Evolutionary conservation across 2,329 filamentous ascomycete genomes (phyloP).

Genomic region (Aciculosporium take): DNA sequence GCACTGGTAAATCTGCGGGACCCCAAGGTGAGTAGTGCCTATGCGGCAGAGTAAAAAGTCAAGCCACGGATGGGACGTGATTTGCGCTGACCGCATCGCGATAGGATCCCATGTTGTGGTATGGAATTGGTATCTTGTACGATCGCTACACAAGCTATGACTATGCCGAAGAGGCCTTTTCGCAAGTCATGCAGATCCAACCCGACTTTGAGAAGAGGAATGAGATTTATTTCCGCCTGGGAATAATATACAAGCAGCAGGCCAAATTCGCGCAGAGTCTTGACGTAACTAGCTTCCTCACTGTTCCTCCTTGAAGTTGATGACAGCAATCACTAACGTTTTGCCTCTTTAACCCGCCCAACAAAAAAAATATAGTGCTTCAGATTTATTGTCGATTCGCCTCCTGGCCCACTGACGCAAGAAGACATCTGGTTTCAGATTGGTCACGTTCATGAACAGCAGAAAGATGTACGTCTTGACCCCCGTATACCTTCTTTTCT

Average conservation of each 20-base stretch:
- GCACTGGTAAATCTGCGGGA: slow-evolving; percentile 85
- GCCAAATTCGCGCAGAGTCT: slow-evolving; percentile 85
- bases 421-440: slow-evolving; percentile 99
- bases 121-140: slow-evolving; percentile 94
- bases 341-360: too few species aligned
- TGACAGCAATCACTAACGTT: background rate
- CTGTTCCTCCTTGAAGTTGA: background rate
- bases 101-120: slow-evolving; percentile 94
- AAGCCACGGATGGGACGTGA: background rate
- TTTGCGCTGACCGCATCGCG: background rate
- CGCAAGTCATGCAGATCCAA: slow-evolving; percentile 97
- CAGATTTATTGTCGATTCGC: slow-evolving; percentile 90
- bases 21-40: slow-evolving; percentile 57
- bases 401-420: slow-evolving; percentile 81
- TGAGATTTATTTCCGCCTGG: slow-evolving; percentile 94
- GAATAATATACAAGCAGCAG: slow-evolving; percentile 99
- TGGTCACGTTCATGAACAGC: slow-evolving; percentile 94
- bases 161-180: slow-evolving; percentile 95
- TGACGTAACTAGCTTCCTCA: slow-evolving; percentile 61
- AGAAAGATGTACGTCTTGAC: slow-evolving; percentile 73
- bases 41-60: background rate
- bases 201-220: slow-evolving; percentile 97
- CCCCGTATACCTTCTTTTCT: too few species aligned
- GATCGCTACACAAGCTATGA: slow-evolving; percentile 93
- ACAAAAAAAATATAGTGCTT: slow-evolving; percentile 56